phyloP scores from a whole-genome alignment of 371 early-diverging fungal genomes.

The Haplosporangium sp. region DNA sequence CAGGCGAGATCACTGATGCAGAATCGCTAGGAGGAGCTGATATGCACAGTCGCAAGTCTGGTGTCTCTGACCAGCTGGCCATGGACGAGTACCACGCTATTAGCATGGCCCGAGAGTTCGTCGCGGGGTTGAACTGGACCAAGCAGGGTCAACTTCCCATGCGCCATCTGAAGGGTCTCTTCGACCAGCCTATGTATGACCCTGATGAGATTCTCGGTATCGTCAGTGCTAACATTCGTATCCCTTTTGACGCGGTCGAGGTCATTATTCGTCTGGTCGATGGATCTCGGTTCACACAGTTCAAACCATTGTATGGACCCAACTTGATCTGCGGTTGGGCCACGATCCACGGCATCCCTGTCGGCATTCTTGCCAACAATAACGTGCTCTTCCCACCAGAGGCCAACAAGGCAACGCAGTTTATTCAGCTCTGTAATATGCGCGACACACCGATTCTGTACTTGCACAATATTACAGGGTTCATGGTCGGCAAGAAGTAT shows the following conservation, averaged over 20 bases:
- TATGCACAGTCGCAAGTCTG: conserved; percentile 79
- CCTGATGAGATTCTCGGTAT: conserved; percentile 74
- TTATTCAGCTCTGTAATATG: conserved; percentile 80
- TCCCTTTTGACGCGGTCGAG: conserved; percentile 77
- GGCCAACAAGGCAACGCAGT: conserved; percentile 82
- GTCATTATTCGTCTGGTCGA: conserved; percentile 77
- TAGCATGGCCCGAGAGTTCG: conserved; percentile 74
- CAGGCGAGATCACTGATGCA: conserved; percentile 77
- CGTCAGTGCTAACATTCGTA: conserved; percentile 72
- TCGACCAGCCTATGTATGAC: conserved; percentile 70
- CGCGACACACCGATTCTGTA: conserved; percentile 76
- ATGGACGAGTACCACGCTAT: conserved; percentile 74
- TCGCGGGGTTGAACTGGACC: conserved; percentile 73
- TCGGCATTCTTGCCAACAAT: conserved; percentile 81
- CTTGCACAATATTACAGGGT: conserved; percentile 82
- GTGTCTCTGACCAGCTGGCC: conserved; percentile 74
- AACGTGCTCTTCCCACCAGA: conserved; percentile 79
- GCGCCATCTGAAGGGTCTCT: conserved; percentile 61
- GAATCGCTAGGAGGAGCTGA: conserved; percentile 82
- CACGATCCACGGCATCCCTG: conserved; percentile 75
- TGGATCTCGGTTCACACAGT: conserved; percentile 71
- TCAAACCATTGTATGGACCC: conserved; percentile 77
- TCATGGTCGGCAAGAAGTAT: conserved; percentile 82
- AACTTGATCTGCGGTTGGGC: conserved; percentile 78
- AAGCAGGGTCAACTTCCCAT: conserved; percentile 66